Evolutionary conservation across 768 basidiomycete genomes (phyloP).

Genomic region (Auriscalpium orientale): DNA sequence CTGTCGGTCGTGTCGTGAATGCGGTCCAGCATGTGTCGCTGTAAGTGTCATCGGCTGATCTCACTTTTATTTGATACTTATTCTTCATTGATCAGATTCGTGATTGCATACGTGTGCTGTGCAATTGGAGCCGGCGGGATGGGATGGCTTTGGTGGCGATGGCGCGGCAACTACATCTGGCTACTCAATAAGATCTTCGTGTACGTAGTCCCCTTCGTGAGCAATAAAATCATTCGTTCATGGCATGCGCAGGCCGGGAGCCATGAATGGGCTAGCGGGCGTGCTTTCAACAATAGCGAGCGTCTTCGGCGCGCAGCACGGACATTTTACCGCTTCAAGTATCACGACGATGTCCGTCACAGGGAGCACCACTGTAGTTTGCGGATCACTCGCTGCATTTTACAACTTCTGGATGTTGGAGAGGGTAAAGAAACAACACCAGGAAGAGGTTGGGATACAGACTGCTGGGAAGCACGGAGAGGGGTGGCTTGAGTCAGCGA

Average conservation of each 20-base stretch:
- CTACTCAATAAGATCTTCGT: slow-evolving; percentile 3
- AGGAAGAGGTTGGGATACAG: background rate
- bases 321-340: background rate
- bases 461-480: background rate
- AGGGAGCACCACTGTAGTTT: background rate
- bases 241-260: background rate
- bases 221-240: background rate
- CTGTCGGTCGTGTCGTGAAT: background rate
- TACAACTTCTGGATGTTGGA: slow-evolving; percentile 1
- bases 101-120: slow-evolving; percentile 2
- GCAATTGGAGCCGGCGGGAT: slow-evolving; percentile 8
- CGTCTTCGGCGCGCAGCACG: slow-evolving; percentile 1
- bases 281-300: slow-evolving; percentile 5
- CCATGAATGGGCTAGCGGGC: slow-evolving; percentile 7
- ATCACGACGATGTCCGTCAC: slow-evolving; percentile 4
- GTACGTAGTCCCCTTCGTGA: background rate
- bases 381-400: background rate
- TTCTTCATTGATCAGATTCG: background rate
- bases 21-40: slow-evolving; percentile 1
- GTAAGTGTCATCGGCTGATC: background rate
- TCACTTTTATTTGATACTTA: background rate
- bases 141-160: slow-evolving; percentile 6
- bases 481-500: background rate
- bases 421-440: background rate
- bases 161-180: slow-evolving; percentile 10